Conservation (phyloP, 2,329 filamentous ascomycete species). For the Chaetomium sp. region DNA sequence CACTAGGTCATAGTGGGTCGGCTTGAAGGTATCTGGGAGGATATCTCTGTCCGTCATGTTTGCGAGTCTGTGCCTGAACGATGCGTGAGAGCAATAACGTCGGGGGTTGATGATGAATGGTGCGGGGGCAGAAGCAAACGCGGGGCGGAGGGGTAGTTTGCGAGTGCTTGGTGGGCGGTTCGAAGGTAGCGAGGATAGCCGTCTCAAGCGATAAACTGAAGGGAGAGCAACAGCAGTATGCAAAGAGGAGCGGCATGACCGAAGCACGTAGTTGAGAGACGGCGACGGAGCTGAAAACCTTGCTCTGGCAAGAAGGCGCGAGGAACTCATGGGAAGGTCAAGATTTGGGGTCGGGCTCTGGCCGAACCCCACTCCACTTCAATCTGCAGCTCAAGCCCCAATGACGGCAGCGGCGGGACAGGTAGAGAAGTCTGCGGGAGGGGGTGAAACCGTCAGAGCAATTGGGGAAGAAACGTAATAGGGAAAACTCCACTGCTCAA, state of each 20-base stretch:
- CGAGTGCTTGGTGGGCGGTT: conserved; percentile 9
- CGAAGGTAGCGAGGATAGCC: conserved; percentile 16
- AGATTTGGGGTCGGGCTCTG: conserved; percentile 10
- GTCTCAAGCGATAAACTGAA: background rate
- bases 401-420: conserved; percentile 14
- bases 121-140: conserved; percentile 18
- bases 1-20: conserved; percentile 81
- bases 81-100: conserved; percentile 29
- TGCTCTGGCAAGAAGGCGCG: conserved; percentile 23
- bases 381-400: conserved; percentile 16
- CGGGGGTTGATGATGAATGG: conserved; percentile 6
- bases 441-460: background rate
- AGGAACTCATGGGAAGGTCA: conserved; percentile 16
- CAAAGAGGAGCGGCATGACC: background rate
- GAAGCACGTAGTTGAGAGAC: background rate
- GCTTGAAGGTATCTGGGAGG: conserved; percentile 69
- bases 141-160: conserved; percentile 17
- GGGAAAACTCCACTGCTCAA: background rate
- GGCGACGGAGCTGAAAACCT: conserved; percentile 18
- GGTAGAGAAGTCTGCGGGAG: background rate
- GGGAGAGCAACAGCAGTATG: background rate
- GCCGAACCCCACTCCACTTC: conserved; percentile 15
- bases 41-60: conserved; percentile 63
- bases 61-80: conserved; percentile 26
- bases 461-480: background rate